These are phyloP conservation scores for Acorus gramineus DNA, from an alignment of 106 monocot genomes.

Conservation along the genomic window DNA sequence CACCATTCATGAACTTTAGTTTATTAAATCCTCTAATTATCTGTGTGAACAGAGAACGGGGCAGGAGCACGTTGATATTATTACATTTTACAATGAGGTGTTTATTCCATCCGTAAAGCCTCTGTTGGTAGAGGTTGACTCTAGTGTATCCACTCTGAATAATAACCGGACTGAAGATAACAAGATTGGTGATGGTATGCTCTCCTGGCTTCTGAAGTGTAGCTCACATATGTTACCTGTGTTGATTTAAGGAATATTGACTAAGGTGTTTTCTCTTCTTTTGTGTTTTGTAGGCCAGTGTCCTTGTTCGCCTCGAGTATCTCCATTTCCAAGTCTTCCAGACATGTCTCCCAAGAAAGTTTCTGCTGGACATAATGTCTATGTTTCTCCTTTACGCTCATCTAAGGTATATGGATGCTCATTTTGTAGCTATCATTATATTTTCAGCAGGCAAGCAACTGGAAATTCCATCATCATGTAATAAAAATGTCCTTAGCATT, in stretches of 20 bases:
- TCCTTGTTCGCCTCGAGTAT: constrained; percentile 72
- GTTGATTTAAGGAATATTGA: too few relatives aligned
- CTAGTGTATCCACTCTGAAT: constrained; percentile 23
- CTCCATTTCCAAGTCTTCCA: constrained; percentile 82
- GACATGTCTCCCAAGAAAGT: constrained; percentile 99
- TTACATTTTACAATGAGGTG: constrained; percentile 90
- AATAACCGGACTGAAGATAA: constrained; percentile 42
- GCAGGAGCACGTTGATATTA: constrained; percentile 87
- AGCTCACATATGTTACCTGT: too few relatives aligned
- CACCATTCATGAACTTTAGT: background rate
- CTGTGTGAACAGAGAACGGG: constrained; percentile 57
- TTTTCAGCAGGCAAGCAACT: too few relatives aligned
- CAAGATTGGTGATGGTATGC: constrained; percentile 41
- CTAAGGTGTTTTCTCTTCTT: background rate
- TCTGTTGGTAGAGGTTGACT: constrained; percentile 68
- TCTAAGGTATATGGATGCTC: constrained; percentile 45
- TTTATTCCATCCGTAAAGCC: constrained; percentile 92
- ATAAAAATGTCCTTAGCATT: too few relatives aligned
- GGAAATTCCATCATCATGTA: too few relatives aligned
- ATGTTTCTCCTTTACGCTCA: constrained; percentile 81
- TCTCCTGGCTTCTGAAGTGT: background rate
- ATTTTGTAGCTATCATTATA: background rate
- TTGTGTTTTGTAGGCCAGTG: constrained; percentile 31
- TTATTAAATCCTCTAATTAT: constrained; percentile 1
- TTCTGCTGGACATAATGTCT: constrained; percentile 84